Evolutionary conservation across 306 rosid species (phyloP), one percentile per base, ranked within the genome.

Genomic region (Hylodesmum podocarpum): DNA sequence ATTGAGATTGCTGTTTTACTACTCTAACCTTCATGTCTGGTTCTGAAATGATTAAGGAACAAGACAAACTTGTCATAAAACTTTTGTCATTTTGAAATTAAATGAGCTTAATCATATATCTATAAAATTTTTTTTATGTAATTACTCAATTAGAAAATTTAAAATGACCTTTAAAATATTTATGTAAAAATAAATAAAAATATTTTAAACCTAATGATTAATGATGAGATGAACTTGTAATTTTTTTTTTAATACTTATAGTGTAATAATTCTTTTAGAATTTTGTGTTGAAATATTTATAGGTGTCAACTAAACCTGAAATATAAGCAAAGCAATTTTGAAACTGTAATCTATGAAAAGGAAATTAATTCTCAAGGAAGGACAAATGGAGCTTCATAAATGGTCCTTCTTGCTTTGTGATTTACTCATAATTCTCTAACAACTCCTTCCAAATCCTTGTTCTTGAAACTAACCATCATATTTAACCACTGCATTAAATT

Each of bases 381-480:
- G 87, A 84, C 93, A 85, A 83, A 43, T 87, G 95, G 90, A 81
- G 82, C 72, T 50, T 36, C 54, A 51, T 55, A 18, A 86, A 27
- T 85, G 91, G 86, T 50, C 40, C 15, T 27, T 37, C 79, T 78
- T 88, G 79, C 64, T 82, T 88, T 83, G 66, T 58, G 61, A 53
- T 37, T 85, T 78, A 75, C 93, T 85, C 93, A 82, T 81, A 80
- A 78, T 78, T 54, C 15, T 74, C 65, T 21, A 88, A 85, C 91
- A 78, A 93, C 91, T 79, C 41, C 70, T 33, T 71, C 77, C 72
- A 83, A 80, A 75, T 77, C 61, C 73, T 75, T 76, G 78, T 57
- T 50, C 61, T 13, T 68, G 40, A 39, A 80, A 65, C 27, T 76
- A 84, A 83, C 78, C 79, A 75, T 66, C 79, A 46, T 75, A 47